Percentiles rank a stretch among this genome's conserved stretches.
Evolutionary conservation across 2,329 filamentous ascomycete genomes (phyloP).

Genomic region (Decorospora gaudefroyi): DNA sequence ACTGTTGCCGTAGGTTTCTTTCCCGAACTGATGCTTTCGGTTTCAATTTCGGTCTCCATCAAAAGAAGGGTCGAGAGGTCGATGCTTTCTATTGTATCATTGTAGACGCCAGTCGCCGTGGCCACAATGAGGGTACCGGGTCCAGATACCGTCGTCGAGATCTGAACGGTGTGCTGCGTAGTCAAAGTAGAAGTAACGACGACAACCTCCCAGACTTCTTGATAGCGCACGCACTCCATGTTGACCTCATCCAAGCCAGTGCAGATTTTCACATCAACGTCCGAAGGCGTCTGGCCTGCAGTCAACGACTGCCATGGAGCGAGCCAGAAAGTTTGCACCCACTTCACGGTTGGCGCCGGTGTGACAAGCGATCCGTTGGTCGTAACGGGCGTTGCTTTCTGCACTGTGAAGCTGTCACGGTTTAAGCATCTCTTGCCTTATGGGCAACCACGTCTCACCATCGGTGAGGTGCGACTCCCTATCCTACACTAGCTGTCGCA

Average conservation of each 20-base stretch:
- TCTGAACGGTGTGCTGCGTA: conserved; percentile 43
- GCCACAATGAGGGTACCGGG: conserved; percentile 46
- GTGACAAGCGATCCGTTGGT: conserved; percentile 39
- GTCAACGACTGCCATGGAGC: conserved; percentile 53
- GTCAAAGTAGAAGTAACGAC: conserved; percentile 47
- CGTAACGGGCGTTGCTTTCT: conserved; percentile 36
- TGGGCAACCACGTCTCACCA: too few species aligned
- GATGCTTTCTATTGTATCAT: conserved; percentile 46
- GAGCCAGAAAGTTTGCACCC: conserved; percentile 51
- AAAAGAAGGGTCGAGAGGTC: conserved; percentile 48
- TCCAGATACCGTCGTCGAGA: conserved; percentile 48
- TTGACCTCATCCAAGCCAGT: conserved; percentile 42
- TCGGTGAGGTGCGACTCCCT: too few species aligned
- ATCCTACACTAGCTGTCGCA: too few species aligned
- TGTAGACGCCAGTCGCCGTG: conserved; percentile 48
- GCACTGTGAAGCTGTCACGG: too few species aligned
- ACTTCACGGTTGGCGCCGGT: conserved; percentile 46
- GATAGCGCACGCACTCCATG: conserved; percentile 48
- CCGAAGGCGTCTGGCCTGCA: conserved; percentile 44
- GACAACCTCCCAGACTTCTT: conserved; percentile 51
- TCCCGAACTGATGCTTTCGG: conserved; percentile 38
- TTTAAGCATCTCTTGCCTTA: too few species aligned
- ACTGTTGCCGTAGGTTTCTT: conserved; percentile 20
- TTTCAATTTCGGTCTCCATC: conserved; percentile 45
- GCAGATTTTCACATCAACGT: conserved; percentile 52